Conservation (phyloP, 2,329 filamentous ascomycete species). For the Grosmannia serpens region DNA sequence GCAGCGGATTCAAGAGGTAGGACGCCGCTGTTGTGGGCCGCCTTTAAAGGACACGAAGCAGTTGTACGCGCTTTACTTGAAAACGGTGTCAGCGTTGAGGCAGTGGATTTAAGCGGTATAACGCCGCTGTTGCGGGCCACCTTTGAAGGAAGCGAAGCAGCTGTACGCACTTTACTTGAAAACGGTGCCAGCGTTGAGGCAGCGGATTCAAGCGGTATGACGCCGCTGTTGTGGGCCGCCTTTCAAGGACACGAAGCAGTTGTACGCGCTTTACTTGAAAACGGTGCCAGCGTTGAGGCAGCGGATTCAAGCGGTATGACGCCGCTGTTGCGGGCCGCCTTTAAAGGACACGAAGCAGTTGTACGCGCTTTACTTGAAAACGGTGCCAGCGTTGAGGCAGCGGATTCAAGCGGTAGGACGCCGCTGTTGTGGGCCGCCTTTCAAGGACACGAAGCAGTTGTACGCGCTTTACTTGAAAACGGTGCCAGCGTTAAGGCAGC, state of each 20-base stretch:
- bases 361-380: not conserved
- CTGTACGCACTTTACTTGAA: not conserved
- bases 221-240: not conserved
- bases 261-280: not conserved
- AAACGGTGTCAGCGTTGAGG: not conserved
- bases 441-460: not conserved
- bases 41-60: not conserved
- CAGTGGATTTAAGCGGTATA: not conserved
- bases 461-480: not conserved
- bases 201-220: not conserved
- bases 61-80: not conserved
- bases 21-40: not conserved
- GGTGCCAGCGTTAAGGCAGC: not conserved
- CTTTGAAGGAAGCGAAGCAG: not conserved
- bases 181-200: not conserved
- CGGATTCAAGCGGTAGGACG: not conserved
- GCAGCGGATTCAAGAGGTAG: not conserved
- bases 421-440: not conserved
- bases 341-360: not conserved
- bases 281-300: not conserved
- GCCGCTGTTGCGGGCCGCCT: not conserved
- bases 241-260: not conserved
- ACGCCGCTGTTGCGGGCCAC: not conserved
- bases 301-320: not conserved
- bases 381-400: not conserved